These are phyloP conservation scores for Backusella tuberculispora DNA, from an alignment of 192 early-diverging fungal species.

Conservation along the genomic window DNA sequence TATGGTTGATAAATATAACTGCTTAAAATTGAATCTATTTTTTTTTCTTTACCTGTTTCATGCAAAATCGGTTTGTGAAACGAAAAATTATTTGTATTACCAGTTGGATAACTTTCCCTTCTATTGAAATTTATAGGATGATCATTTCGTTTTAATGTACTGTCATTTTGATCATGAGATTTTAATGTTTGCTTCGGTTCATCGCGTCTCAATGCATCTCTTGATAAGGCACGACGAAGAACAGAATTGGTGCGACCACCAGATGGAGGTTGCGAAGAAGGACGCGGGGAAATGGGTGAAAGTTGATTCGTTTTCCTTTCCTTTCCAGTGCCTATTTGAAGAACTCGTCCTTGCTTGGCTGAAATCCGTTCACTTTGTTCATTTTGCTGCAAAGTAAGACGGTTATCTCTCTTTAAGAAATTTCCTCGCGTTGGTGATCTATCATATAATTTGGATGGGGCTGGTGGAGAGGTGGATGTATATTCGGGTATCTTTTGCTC, in stretches of 20 bases:
- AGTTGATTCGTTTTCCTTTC: neutral
- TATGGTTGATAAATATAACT: neutral
- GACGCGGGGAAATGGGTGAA: neutral
- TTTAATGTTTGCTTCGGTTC: neutral
- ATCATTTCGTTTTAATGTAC: neutral
- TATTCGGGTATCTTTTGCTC: constrained; percentile 1
- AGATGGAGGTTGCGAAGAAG: constrained; percentile 7
- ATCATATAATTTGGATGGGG: neutral
- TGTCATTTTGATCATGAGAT: neutral
- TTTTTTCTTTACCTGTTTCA: constrained; percentile 3
- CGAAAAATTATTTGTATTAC: neutral
- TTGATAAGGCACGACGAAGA: constrained; percentile 5
- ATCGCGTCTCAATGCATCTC: constrained; percentile 20
- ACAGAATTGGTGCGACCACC: neutral
- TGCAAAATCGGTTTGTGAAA: neutral
- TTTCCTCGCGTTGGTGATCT: neutral
- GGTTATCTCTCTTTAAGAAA: neutral
- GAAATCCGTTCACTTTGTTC: neutral
- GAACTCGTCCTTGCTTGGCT: neutral
- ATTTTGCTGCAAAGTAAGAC: neutral
- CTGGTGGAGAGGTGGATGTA: neutral
- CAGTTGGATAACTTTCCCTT: neutral
- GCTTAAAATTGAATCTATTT: neutral
- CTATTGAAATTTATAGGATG: constrained; percentile 14
- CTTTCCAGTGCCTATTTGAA: neutral